Conservation (phyloP, 352 stramenopile genomes). For the Plasmopara viticola region DNA sequence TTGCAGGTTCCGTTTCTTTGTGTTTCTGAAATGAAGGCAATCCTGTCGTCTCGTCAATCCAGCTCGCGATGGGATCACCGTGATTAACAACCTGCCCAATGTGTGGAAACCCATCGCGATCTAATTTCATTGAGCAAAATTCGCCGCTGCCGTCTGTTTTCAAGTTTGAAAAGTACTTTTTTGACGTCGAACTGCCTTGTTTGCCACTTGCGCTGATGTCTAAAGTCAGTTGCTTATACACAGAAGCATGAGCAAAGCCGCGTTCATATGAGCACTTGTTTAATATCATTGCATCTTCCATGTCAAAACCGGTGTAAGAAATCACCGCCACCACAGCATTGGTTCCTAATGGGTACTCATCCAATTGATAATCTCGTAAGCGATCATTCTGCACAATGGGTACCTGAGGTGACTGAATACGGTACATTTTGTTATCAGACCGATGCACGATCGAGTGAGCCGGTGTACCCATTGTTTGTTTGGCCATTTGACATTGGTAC, state of each 20-base stretch:
- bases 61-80: slow-evolving; percentile 94
- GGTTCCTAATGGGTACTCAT: slow-evolving; percentile 98
- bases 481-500: slow-evolving; percentile 99
- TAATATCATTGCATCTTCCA: slow-evolving; percentile 99
- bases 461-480: slow-evolving; percentile 99
- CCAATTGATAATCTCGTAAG: slow-evolving; percentile 96
- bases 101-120: slow-evolving; percentile 95
- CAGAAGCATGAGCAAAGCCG: slow-evolving; percentile 95
- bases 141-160: slow-evolving; percentile 67
- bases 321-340: slow-evolving; percentile 99
- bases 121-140: slow-evolving; percentile 76
- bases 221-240: slow-evolving; percentile 98
- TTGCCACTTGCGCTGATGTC: slow-evolving; percentile 75
- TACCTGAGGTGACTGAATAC: slow-evolving; percentile 97
- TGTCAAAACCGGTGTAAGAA: slow-evolving; percentile 97
- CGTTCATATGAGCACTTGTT: slow-evolving; percentile 99
- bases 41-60: slow-evolving; percentile 93
- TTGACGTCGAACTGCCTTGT: slow-evolving; percentile 61
- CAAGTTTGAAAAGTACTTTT: slow-evolving; percentile 91
- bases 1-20: slow-evolving; percentile 97
- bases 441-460: slow-evolving; percentile 95
- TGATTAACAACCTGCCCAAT: slow-evolving; percentile 94
- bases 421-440: slow-evolving; percentile 99
- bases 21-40: slow-evolving; percentile 91
- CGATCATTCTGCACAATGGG: slow-evolving; percentile 97